Conservation (phyloP, 768 basidiomycete species). For the Auriscalpium orientale region DNA sequence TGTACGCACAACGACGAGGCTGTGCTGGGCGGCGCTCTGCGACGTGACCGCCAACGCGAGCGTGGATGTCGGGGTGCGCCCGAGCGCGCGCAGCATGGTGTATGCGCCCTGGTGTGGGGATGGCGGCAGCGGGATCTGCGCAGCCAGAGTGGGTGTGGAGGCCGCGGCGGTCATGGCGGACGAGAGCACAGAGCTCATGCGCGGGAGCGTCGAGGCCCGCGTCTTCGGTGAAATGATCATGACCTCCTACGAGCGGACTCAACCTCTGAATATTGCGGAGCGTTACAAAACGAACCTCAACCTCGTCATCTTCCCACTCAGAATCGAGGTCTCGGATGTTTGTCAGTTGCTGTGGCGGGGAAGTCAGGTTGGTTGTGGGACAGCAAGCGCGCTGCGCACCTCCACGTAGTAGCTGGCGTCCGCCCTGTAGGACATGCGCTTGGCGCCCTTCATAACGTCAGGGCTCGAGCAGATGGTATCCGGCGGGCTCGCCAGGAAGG, state of each 20-base stretch:
- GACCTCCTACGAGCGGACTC: conserved; percentile 6
- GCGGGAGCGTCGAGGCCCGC: background rate
- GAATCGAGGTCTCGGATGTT: conserved; percentile 15
- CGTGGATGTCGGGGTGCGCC: conserved; percentile 7
- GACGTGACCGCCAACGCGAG: conserved; percentile 8
- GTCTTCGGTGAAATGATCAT: conserved; percentile 12
- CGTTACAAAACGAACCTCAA: conserved; percentile 7
- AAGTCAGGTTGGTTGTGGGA: background rate
- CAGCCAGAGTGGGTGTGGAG: background rate
- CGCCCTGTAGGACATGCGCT: conserved; percentile 5
- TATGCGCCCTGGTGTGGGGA: conserved; percentile 4
- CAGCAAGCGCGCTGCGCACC: conserved; percentile 1
- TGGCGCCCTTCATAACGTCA: background rate
- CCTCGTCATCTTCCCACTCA: conserved; percentile 17
- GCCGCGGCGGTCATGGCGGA: conserved; percentile 1
- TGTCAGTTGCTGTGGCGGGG: conserved; percentile 6
- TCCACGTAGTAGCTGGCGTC: conserved; percentile 16
- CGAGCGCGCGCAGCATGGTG: conserved; percentile 12
- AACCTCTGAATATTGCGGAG: background rate
- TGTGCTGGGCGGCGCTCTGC: conserved; percentile 4
- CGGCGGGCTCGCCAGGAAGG: background rate
- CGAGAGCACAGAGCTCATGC: background rate
- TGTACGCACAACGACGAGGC: conserved; percentile 13
- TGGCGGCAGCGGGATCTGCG: background rate
- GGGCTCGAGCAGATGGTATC: background rate